Percentiles rank a stretch among this genome's conserved stretches.
These are phyloP conservation scores for Setaria italica DNA, from an alignment of 202 grass and related monocot genomes.

Conservation along the genomic window DNA sequence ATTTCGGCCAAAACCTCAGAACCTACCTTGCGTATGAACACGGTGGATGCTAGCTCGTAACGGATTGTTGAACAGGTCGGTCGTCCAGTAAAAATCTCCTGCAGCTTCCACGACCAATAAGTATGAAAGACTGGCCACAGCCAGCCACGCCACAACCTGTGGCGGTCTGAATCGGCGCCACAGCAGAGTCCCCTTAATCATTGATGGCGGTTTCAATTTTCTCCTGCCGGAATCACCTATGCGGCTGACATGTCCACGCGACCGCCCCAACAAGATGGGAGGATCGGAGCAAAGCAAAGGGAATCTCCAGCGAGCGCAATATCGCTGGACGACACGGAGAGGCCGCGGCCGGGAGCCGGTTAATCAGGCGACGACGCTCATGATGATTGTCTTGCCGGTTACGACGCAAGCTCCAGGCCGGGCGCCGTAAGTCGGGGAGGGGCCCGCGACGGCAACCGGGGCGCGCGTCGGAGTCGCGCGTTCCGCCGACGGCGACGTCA, in stretches of 20 bases:
- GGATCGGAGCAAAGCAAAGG: not conserved
- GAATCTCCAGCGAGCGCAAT: too few relatives aligned
- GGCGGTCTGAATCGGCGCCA: too few relatives aligned
- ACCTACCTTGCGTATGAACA: too few relatives aligned
- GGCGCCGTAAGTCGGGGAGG: not conserved
- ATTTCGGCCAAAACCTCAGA: too few relatives aligned
- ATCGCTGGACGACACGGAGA: too few relatives aligned
- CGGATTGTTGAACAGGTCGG: too few relatives aligned
- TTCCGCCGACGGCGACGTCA: not conserved
- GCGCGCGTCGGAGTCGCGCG: slow-evolving; percentile 10
- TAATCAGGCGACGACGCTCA: not conserved
- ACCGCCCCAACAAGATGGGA: not conserved
- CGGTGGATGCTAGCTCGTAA: too few relatives aligned
- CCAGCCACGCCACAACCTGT: too few relatives aligned
- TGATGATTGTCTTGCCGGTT: not conserved
- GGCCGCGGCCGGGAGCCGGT: too few relatives aligned
- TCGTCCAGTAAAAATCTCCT: too few relatives aligned
- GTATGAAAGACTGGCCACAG: not conserved
- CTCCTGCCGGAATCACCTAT: not conserved
- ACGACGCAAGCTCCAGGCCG: not conserved
- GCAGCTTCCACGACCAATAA: not conserved
- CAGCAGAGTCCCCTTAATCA: not conserved
- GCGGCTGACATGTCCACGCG: slow-evolving; percentile 2
- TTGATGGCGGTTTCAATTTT: not conserved
- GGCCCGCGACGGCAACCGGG: not conserved